Conservation (phyloP, 2,329 filamentous ascomycete genomes). For the Ceratocystis alfenasii region DNA sequence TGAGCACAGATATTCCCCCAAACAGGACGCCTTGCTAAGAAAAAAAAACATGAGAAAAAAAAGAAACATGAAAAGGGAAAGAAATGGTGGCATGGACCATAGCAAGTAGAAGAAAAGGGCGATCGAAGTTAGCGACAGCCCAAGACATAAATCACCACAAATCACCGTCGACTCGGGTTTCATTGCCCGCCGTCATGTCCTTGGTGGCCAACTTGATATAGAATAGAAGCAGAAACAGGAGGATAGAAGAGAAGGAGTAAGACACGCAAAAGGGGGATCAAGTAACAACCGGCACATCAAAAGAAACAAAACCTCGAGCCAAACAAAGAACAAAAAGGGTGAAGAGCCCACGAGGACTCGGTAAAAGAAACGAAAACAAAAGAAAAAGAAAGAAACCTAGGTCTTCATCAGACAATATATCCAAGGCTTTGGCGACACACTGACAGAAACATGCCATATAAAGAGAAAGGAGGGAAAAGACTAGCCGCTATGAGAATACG, state of each 20-base stretch:
- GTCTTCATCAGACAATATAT: constrained; percentile 14
- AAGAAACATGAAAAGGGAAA: constrained; percentile 22
- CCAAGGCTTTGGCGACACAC: not conserved
- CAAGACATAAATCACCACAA: too few species aligned
- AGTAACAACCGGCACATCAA: constrained; percentile 11
- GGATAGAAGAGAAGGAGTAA: constrained; percentile 2
- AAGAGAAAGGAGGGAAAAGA: not conserved
- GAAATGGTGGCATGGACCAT: constrained; percentile 23
- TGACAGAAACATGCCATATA: not conserved
- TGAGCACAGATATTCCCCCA: not conserved
- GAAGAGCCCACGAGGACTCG: not conserved
- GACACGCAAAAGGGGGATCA: constrained; percentile 19
- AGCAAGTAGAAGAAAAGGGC: not conserved
- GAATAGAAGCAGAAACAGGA: not conserved
- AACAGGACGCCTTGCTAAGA: constrained; percentile 1
- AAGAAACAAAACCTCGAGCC: constrained; percentile 4
- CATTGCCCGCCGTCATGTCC: too few species aligned
- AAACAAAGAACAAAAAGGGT: constrained; percentile 7
- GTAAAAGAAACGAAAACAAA: constrained; percentile 17
- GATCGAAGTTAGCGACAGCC: too few species aligned
- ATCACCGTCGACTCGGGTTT: too few species aligned
- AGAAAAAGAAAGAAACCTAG: constrained; percentile 21
- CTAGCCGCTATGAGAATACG: not conserved
- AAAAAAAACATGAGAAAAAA: not conserved
- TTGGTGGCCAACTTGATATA: too few species aligned